Percentiles rank a stretch among this genome's conserved stretches.
Evolutionary conservation across 768 basidiomycete species (phyloP).

Genomic region (Tephrocybe sp.): DNA sequence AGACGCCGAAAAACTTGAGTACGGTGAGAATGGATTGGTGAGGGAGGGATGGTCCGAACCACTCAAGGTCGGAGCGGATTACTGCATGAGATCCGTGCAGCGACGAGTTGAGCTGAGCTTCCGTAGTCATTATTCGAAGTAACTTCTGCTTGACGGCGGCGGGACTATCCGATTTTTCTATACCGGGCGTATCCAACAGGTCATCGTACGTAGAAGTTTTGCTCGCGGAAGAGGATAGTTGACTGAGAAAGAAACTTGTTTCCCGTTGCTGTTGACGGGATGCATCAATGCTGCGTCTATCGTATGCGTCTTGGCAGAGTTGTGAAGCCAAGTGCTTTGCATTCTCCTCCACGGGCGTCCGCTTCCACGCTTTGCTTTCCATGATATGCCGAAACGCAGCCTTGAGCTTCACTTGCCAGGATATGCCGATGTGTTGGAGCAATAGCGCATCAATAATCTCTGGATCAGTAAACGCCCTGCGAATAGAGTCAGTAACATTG

Average conservation of each 20-base stretch:
- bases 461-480: slow-evolving; percentile 45
- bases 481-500: neutral
- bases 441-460: slow-evolving; percentile 45
- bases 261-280: slow-evolving; percentile 23
- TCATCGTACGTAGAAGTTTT: slow-evolving; percentile 16
- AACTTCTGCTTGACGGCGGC: slow-evolving; percentile 35
- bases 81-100: slow-evolving; percentile 33
- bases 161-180: neutral
- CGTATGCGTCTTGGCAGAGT: slow-evolving; percentile 13
- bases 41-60: slow-evolving; percentile 42
- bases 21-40: slow-evolving; percentile 38
- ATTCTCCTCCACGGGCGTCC: slow-evolving; percentile 14
- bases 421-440: slow-evolving; percentile 41
- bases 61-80: slow-evolving; percentile 41
- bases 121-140: slow-evolving; percentile 38
- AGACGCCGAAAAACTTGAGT: slow-evolving; percentile 37
- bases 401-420: slow-evolving; percentile 40
- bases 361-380: slow-evolving; percentile 36
- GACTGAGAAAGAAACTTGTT: slow-evolving; percentile 33
- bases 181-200: slow-evolving; percentile 31
- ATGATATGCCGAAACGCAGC: slow-evolving; percentile 27
- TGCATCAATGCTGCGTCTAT: slow-evolving; percentile 20
- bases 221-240: slow-evolving; percentile 23
- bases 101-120: slow-evolving; percentile 36
- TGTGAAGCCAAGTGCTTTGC: slow-evolving; percentile 19